Evolutionary conservation across 257 asterid species (phyloP).

Genomic region (Gentiana macrophylla): DNA sequence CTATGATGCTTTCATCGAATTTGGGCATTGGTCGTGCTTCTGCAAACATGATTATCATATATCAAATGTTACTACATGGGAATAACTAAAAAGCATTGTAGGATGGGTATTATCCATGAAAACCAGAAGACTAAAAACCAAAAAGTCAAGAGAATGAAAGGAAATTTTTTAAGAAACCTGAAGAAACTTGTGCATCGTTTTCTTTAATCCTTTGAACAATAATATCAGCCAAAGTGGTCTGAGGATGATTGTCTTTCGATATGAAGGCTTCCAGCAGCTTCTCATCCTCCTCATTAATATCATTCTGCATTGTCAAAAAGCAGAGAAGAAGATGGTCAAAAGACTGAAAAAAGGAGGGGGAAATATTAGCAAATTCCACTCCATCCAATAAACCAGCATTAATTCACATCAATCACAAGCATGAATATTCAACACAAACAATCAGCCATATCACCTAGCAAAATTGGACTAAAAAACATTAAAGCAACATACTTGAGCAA

Average conservation of each 20-base stretch:
- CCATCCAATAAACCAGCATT: neutral
- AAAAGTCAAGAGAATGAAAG: neutral
- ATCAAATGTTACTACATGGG: neutral
- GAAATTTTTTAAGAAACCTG: constrained; percentile 34
- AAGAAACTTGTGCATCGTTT: constrained; percentile 67
- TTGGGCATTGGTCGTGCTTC: constrained; percentile 55
- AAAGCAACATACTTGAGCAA: neutral
- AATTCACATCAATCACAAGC: neutral
- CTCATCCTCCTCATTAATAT: constrained; percentile 62
- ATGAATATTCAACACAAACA: neutral
- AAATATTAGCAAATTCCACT: neutral
- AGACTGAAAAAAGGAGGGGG: neutral
- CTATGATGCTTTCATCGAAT: constrained; percentile 64
- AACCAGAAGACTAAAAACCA: neutral
- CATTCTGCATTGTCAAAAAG: constrained; percentile 25
- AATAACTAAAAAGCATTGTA: neutral
- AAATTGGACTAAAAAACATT: too few species aligned
- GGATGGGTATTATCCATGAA: neutral
- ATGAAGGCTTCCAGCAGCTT: constrained; percentile 61
- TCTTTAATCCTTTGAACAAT: constrained; percentile 61
- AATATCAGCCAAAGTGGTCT: constrained; percentile 74
- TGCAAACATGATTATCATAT: constrained; percentile 19
- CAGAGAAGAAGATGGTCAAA: neutral
- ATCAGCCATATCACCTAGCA: too few species aligned
- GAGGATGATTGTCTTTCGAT: constrained; percentile 50